phyloP scores from a whole-genome alignment of 768 basidiomycete genomes.

The Exidia glandulosa region DNA sequence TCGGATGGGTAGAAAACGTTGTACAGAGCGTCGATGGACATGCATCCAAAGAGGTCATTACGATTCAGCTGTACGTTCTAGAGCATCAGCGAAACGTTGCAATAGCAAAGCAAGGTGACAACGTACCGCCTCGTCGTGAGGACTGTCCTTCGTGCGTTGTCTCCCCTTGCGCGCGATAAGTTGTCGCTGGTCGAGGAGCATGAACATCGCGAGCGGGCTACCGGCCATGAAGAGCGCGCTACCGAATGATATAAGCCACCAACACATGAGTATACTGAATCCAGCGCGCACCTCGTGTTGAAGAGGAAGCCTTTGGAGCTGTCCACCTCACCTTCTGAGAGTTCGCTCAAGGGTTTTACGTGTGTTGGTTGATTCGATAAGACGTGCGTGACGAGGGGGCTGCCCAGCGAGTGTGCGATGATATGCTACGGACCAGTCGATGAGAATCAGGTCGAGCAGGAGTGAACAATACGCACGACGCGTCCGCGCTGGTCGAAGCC shows the following conservation, averaged over 20 bases:
- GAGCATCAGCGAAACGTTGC: neutral
- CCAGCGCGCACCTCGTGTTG: constrained; percentile 11
- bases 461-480: constrained; percentile 14
- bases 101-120: no score
- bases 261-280: neutral
- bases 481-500: constrained; percentile 25
- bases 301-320: constrained; percentile 21
- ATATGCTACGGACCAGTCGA: constrained; percentile 17
- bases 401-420: constrained; percentile 32
- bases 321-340: neutral
- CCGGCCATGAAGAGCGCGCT: constrained; percentile 28
- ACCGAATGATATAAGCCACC: neutral
- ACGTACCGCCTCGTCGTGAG: constrained; percentile 30
- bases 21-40: constrained; percentile 29
- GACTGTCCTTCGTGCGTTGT: constrained; percentile 28
- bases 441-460: neutral
- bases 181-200: constrained; percentile 32
- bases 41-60: constrained; percentile 30
- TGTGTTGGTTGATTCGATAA: constrained; percentile 29
- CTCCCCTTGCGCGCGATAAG: constrained; percentile 30
- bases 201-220: constrained; percentile 29
- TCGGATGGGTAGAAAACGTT: constrained; percentile 32
- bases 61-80: constrained; percentile 23
- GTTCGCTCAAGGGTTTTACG: neutral
- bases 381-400: constrained; percentile 29